Conservation (phyloP, 805 yeast genomes). For the Phaffomyces antillensis region DNA sequence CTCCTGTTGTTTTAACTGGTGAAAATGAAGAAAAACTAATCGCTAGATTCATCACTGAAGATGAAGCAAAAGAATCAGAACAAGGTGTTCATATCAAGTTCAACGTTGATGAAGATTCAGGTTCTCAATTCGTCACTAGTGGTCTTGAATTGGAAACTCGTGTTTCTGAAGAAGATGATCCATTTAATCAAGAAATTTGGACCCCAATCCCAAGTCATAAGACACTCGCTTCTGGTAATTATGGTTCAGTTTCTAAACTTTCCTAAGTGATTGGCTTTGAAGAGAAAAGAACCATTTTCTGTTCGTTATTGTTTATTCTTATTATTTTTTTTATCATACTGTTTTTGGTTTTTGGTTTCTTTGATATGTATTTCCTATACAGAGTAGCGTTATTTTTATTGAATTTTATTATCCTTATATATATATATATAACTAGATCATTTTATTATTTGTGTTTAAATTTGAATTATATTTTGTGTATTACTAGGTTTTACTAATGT, state of each 20-base stretch:
- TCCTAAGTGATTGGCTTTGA: too few relatives aligned
- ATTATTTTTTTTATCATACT: not conserved
- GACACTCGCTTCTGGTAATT: constrained; percentile 32
- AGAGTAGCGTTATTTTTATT: too few relatives aligned
- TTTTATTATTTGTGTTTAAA: too few relatives aligned
- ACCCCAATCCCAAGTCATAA: constrained; percentile 24
- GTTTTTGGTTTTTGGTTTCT: too few relatives aligned
- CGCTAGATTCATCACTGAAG: constrained; percentile 79
- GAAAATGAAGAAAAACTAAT: constrained; percentile 59
- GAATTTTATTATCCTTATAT: too few relatives aligned
- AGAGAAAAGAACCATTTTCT: not conserved
- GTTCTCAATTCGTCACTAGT: constrained; percentile 38
- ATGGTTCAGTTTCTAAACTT: constrained; percentile 22
- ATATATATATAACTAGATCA: too few relatives aligned
- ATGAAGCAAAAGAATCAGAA: constrained; percentile 61
- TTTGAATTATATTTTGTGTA: too few relatives aligned
- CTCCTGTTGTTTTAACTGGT: constrained; percentile 29
- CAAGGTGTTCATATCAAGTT: constrained; percentile 70
- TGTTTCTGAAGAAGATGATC: constrained; percentile 30
- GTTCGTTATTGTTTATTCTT: not conserved
- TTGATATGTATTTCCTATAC: too few relatives aligned
- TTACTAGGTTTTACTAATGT: too few relatives aligned
- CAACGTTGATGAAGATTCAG: constrained; percentile 34
- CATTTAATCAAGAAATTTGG: constrained; percentile 33
- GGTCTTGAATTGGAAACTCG: constrained; percentile 33